Percentiles rank a stretch among this genome's conserved stretches.
Evolutionary conservation across 106 monocot species (phyloP).

Genomic region (Dioscorea alata): DNA sequence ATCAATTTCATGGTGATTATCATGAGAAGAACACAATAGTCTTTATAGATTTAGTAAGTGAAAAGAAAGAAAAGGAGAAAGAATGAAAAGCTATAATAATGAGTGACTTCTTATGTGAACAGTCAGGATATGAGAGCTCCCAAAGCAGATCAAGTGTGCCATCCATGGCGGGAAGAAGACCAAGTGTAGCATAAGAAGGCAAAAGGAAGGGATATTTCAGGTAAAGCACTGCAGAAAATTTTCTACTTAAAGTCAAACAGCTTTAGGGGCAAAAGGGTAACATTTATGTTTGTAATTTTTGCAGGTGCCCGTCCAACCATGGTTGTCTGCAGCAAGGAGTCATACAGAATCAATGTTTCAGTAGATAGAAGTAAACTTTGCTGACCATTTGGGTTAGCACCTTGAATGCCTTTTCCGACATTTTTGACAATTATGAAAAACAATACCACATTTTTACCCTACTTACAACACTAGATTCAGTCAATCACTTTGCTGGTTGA

Average conservation of each 20-base stretch:
- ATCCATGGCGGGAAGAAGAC: constrained; percentile 5
- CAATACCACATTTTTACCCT: no score
- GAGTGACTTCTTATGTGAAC: background rate
- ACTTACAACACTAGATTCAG: background rate
- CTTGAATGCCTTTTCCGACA: no score
- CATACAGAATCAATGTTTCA: background rate
- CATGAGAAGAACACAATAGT: no score
- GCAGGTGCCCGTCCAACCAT: background rate
- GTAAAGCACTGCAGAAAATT: background rate
- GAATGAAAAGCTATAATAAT: background rate
- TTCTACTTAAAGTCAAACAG: background rate
- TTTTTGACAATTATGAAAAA: no score
- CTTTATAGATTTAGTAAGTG: no score
- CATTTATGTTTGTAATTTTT: background rate
- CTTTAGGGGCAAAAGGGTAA: background rate
- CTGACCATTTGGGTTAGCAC: no score
- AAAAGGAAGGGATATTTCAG: background rate
- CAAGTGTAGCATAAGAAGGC: background rate
- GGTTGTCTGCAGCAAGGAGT: background rate
- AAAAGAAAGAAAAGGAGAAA: no score
- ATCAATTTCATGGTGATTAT: no score
- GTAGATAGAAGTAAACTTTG: background rate
- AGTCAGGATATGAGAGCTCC: constrained; percentile 5
- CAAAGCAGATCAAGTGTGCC: background rate
- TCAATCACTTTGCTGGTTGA: background rate